phyloP scores from a whole-genome alignment of 768 basidiomycete genomes.

The Xanthoconium stramineum region DNA sequence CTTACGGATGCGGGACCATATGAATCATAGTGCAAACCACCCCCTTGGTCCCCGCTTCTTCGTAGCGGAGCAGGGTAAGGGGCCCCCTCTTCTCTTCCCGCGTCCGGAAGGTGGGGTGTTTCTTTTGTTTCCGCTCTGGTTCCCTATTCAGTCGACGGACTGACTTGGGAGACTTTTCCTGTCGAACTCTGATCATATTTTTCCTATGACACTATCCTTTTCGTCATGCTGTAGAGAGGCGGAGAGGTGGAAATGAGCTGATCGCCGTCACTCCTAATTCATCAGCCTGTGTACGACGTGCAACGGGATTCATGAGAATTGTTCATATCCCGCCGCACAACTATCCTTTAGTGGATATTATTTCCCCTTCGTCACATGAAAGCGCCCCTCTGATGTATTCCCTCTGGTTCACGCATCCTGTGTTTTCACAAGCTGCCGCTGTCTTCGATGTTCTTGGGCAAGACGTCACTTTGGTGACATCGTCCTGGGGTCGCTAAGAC shows the following conservation, averaged over 20 bases:
- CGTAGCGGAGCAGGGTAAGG: constrained; percentile 2
- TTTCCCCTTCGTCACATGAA: not conserved
- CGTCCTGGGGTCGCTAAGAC: not conserved
- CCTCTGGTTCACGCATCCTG: not conserved
- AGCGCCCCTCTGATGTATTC: not conserved
- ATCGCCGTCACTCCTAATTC: constrained; percentile 27
- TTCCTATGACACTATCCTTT: constrained; percentile 6
- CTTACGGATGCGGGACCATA: not conserved
- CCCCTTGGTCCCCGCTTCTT: constrained; percentile 4
- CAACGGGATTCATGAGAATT: constrained; percentile 13
- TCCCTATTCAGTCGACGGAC: constrained; percentile 5
- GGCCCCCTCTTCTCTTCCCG: not conserved
- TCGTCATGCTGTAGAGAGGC: constrained; percentile 14
- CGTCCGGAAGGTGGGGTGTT: not conserved
- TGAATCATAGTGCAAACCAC: not conserved
- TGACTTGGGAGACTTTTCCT: not conserved
- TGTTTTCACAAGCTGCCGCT: not conserved
- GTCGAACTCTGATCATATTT: not conserved
- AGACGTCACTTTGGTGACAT: constrained; percentile 1
- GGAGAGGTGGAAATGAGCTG: constrained; percentile 27
- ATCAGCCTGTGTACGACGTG: constrained; percentile 11
- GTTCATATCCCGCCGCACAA: constrained; percentile 3
- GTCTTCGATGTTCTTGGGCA: not conserved
- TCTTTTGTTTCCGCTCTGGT: constrained; percentile 4
- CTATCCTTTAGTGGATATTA: constrained; percentile 5